These are phyloP conservation scores for Neophaeococcomyces aloes DNA, from an alignment of 2,329 filamentous ascomycete species.

Conservation along the genomic window DNA sequence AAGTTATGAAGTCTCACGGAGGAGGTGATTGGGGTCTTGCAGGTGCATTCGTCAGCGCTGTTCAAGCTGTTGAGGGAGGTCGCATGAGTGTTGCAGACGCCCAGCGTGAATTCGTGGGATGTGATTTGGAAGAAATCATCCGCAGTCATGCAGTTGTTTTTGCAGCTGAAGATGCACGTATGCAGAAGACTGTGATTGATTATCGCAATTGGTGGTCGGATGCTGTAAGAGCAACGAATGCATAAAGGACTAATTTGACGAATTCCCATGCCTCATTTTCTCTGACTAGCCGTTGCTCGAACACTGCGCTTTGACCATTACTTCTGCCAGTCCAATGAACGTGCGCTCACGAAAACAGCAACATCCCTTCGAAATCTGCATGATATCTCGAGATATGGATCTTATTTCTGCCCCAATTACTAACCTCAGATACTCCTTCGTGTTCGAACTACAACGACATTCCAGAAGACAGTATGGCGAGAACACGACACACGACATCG, in stretches of 20 bases:
- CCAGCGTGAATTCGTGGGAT: constrained; percentile 67
- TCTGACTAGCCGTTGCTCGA: background rate
- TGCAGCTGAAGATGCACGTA: constrained; percentile 79
- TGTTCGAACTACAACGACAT: no score
- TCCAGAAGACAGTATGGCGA: no score
- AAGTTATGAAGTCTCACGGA: constrained; percentile 52
- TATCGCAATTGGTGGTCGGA: constrained; percentile 62
- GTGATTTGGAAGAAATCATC: constrained; percentile 76
- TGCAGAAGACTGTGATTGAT: constrained; percentile 56
- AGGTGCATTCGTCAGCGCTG: constrained; percentile 70
- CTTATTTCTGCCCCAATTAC: no score
- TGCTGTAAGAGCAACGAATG: constrained; percentile 3
- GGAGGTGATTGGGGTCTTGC: constrained; percentile 73
- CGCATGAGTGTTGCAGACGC: constrained; percentile 57
- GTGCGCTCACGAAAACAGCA: no score
- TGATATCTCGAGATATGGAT: no score
- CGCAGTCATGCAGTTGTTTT: constrained; percentile 87
- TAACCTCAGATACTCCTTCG: no score
- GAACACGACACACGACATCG: no score
- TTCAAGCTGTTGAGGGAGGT: constrained; percentile 65
- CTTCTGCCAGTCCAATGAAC: no score
- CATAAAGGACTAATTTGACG: background rate
- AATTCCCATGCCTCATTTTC: background rate
- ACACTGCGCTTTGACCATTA: no score
- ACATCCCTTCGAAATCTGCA: no score